These are phyloP conservation scores for Moesziomyces sp. DNA, from an alignment of 1,284 basidiomycete genomes.

Conservation along the genomic window DNA sequence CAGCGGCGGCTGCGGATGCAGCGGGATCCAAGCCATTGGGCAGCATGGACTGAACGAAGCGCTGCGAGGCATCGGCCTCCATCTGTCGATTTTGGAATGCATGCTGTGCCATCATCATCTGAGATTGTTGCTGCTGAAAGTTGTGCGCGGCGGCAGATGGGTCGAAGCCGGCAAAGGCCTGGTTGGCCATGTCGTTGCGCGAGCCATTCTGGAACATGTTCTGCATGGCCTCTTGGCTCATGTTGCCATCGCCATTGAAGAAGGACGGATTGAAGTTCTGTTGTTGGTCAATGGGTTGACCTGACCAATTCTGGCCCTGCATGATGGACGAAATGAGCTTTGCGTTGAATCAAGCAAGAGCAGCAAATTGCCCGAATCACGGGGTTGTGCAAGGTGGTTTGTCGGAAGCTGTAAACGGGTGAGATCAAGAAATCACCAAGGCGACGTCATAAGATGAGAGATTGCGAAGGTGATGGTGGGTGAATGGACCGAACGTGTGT, in stretches of 20 bases:
- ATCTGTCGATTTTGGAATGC: constrained; percentile 10
- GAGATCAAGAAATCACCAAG: neutral
- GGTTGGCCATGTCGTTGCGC: constrained; percentile 16
- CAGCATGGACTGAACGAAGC: constrained; percentile 15
- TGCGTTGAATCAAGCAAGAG: neutral
- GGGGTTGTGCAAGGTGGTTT: neutral
- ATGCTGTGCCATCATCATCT: constrained; percentile 40
- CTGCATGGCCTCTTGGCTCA: constrained; percentile 42
- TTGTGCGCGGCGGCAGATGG: constrained; percentile 15
- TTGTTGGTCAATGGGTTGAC: constrained; percentile 18
- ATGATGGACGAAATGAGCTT: constrained; percentile 1
- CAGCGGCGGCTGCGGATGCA: constrained; percentile 45
- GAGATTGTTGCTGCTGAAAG: constrained; percentile 29
- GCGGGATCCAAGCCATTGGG: constrained; percentile 30
- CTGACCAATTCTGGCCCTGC: constrained; percentile 40
- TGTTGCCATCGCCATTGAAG: constrained; percentile 30
- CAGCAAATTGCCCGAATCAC: neutral
- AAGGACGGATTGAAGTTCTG: constrained; percentile 32
- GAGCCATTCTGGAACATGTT: constrained; percentile 27
- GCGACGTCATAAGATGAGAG: neutral
- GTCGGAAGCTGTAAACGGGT: no score
- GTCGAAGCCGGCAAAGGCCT: constrained; percentile 23
- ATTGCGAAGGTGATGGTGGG: neutral
- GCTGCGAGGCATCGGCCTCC: constrained; percentile 19
- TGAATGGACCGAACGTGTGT: neutral